Conservation (phyloP, 257 asterid genomes). For the Nicotiana benthamiana region DNA sequence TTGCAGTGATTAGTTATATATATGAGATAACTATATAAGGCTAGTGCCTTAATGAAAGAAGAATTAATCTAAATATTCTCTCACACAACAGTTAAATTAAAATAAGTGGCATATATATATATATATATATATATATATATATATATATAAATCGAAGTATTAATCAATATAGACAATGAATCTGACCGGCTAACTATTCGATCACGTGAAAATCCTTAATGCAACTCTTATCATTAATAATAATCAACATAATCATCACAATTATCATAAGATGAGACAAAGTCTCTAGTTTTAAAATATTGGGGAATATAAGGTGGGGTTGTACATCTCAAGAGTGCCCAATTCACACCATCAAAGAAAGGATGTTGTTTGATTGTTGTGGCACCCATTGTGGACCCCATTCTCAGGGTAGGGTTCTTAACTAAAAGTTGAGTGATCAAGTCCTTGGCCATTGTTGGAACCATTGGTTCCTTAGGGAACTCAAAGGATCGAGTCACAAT, state of each 20-base stretch:
- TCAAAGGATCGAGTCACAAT: slow-evolving; percentile 56
- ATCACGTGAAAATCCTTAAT: no score
- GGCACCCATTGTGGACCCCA: slow-evolving; percentile 72
- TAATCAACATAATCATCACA: slow-evolving; percentile 37
- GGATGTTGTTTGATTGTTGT: slow-evolving; percentile 58
- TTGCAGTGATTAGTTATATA: no score
- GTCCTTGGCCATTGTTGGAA: slow-evolving; percentile 38
- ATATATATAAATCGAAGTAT: no score
- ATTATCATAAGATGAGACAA: slow-evolving; percentile 24
- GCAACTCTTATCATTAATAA: slow-evolving; percentile 8
- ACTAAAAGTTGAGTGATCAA: slow-evolving; percentile 45
- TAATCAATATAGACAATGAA: no score
- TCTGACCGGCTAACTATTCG: no score
- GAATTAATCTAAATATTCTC: no score
- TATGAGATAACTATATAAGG: no score
- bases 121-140: no score
- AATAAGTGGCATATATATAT: no score
- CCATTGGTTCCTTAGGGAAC: slow-evolving; percentile 54
- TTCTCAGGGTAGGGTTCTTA: slow-evolving; percentile 56
- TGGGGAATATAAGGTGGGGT: slow-evolving; percentile 53
- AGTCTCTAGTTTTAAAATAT: slow-evolving; percentile 17
- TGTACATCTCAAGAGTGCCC: slow-evolving; percentile 71
- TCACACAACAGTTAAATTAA: no score
- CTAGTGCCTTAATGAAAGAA: no score
- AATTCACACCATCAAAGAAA: slow-evolving; percentile 65